Evolutionary conservation across 2,329 filamentous ascomycete genomes (phyloP).

Genomic region (Scortechinia acanthostroma): DNA sequence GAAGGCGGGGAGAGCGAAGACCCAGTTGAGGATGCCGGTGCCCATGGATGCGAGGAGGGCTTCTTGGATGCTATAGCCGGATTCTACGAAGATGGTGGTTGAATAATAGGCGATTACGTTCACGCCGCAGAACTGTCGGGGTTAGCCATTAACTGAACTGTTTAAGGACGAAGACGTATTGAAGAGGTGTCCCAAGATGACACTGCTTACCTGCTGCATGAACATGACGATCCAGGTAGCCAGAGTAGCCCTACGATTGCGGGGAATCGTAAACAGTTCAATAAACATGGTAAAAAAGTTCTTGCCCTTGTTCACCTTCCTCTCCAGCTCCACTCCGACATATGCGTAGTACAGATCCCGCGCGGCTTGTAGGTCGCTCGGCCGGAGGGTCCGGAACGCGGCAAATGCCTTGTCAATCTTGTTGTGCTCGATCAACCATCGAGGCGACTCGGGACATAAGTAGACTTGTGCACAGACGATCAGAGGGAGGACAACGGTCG

Average conservation of each 20-base stretch:
- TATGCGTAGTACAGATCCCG: conserved; percentile 50
- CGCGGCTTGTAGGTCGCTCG: conserved; percentile 42
- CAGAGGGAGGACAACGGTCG: conserved; percentile 54
- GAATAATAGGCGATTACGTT: conserved; percentile 55
- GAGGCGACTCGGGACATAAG: conserved; percentile 28
- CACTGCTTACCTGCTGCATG: conserved; percentile 60
- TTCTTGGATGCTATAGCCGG: conserved; percentile 40
- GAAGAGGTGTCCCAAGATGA: no score
- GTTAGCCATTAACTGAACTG: no score
- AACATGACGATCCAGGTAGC: conserved; percentile 61
- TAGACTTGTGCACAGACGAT: conserved; percentile 45
- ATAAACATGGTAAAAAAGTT: conserved; percentile 35
- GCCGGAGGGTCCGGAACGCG: conserved; percentile 35
- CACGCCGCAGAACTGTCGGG: conserved; percentile 48
- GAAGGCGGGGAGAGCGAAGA: conserved; percentile 55
- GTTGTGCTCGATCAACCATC: conserved; percentile 40
- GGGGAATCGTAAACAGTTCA: conserved; percentile 51
- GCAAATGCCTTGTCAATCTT: conserved; percentile 35
- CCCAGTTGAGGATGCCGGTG: conserved; percentile 57
- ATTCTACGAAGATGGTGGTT: conserved; percentile 50
- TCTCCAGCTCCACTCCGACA: conserved; percentile 47
- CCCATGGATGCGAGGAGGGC: conserved; percentile 55
- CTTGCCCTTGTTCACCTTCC: conserved; percentile 33
- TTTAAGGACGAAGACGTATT: no score
- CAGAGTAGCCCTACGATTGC: conserved; percentile 53